Base-by-base conservation (phyloP, 2,329 filamentous ascomycete species). In the Xylariaceae sp. region DNA sequence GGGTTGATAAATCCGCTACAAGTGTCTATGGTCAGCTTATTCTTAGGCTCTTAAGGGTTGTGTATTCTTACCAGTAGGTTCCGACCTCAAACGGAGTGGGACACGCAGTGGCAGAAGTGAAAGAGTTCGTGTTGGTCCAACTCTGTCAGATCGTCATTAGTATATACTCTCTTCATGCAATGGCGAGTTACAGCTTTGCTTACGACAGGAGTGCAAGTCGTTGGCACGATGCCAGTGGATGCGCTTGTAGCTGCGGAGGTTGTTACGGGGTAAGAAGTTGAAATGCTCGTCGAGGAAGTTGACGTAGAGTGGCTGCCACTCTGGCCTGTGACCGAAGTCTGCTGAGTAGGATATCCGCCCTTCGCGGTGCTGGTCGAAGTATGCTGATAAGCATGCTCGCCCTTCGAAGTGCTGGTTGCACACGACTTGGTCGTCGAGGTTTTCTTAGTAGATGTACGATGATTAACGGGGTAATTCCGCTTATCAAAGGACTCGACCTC, bases 81-180 rank as follows among this genome's bases (percentile, higher is more conserved):
- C 44, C 44, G 4, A 46, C 44, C 22, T 46, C 44, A 22, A 40
- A 46, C 6, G 44, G 44, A 15, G 35, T 46, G 5, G 44, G 35
- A 35, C 44, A 46, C 6, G 44, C 44, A 32, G 44, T 17, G 36
- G 39, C 44, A 32, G 18, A 22, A 22, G 44, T 46, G 44, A 46
- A 31, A 41, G 44, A 9, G 19, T 14, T 31, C 6, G 44, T 46
- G 44, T 46, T 46, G 9, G 44, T 46, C 44, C 44, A 46, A 22
- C 35, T 19, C 27, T 18, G 39, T 3, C 11, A 27, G n/a, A 41
- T 3, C 17, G 11, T 12, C 3, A 19, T 17, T 41, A 18, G 19
- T 17, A 18, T 17, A 15, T 4, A 27, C n/a, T n/a, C 19, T 12
- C 6, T 15, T 4, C 39, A 41, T 15, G 19, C 39, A 41, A 41